phyloP scores from a whole-genome alignment of 495 filamentous ascomycete genomes.

The Talaromyces liani region DNA sequence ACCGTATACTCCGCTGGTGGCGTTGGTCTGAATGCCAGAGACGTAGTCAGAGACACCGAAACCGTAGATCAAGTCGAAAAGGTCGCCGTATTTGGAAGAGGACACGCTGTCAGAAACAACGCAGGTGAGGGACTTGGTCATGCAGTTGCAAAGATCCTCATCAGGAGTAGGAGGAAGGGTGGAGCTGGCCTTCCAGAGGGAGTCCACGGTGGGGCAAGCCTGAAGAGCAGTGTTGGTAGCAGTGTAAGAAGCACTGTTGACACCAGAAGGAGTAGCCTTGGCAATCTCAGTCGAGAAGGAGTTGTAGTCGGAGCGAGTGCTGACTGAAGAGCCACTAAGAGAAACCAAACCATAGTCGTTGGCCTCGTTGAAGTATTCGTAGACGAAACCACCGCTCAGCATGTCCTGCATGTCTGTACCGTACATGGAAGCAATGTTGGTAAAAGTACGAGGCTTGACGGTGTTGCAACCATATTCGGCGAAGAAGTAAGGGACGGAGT shows the following conservation, averaged over 20 bases:
- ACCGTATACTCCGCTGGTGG: constrained; percentile 69
- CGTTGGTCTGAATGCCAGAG: constrained; percentile 62
- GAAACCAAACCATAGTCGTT: constrained; percentile 87
- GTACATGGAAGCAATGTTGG: constrained; percentile 81
- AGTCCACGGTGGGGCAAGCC: constrained; percentile 59
- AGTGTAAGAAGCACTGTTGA: constrained; percentile 58
- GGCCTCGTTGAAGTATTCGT: constrained; percentile 91
- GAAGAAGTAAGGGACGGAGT: constrained; percentile 91
- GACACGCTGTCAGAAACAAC: constrained; percentile 45
- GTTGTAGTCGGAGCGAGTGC: constrained; percentile 64
- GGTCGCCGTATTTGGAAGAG: constrained; percentile 46
- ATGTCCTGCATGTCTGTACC: constrained; percentile 71
- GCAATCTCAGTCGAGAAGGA: constrained; percentile 65
- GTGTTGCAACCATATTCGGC: constrained; percentile 96
- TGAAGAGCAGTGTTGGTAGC: constrained; percentile 69
- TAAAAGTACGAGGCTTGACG: constrained; percentile 66
- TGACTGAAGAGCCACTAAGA: constrained; percentile 49
- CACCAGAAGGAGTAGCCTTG: constrained; percentile 56
- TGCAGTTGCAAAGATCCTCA: constrained; percentile 68
- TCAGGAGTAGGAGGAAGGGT: constrained; percentile 77
- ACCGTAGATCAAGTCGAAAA: constrained; percentile 74
- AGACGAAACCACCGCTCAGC: constrained; percentile 91
- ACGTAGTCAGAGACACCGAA: constrained; percentile 43
- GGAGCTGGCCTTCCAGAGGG: constrained; percentile 61
- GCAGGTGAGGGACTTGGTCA: constrained; percentile 65